A percentile compares a stretch with the other conserved stretches of the same genome.
phyloP scores from a whole-genome alignment of 345 rosid species.

The Jatropha curcas region DNA sequence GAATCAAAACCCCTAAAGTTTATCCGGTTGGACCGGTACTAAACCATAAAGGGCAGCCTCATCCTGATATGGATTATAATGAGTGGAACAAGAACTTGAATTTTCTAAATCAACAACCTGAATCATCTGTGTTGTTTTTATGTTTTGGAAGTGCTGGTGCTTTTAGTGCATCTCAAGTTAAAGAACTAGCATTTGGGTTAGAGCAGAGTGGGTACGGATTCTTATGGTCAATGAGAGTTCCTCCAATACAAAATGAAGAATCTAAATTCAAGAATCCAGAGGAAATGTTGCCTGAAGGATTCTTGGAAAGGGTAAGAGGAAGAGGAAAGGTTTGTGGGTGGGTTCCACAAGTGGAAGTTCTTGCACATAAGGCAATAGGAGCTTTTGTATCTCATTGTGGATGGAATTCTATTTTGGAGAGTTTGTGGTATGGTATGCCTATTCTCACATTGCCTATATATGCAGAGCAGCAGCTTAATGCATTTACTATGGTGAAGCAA shows the following conservation, averaged over 20 bases:
- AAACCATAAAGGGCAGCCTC: constrained; percentile 1
- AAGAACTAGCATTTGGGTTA: constrained; percentile 24
- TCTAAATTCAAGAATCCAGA: background rate
- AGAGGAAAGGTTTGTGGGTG: constrained; percentile 25
- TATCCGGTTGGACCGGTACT: constrained; percentile 13
- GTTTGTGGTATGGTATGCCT: constrained; percentile 29
- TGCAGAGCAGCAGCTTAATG: constrained; percentile 36
- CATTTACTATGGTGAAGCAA: constrained; percentile 25
- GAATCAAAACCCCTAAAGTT: background rate
- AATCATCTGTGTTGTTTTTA: constrained; percentile 19
- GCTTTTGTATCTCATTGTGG: constrained; percentile 34
- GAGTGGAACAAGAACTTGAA: background rate
- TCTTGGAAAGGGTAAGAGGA: constrained; percentile 19
- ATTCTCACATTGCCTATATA: constrained; percentile 19
- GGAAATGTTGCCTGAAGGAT: constrained; percentile 22
- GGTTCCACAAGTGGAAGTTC: constrained; percentile 23
- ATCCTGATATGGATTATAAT: background rate
- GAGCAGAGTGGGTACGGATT: constrained; percentile 24
- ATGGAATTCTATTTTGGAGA: constrained; percentile 33
- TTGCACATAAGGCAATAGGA: constrained; percentile 23
- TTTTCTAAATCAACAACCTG: constrained; percentile 20
- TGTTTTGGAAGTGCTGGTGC: constrained; percentile 33
- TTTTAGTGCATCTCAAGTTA: constrained; percentile 14
- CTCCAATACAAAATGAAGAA: background rate
- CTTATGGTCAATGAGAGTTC: constrained; percentile 25